phyloP scores from a whole-genome alignment of 495 filamentous ascomycete genomes.

The Penicillium fimorum region DNA sequence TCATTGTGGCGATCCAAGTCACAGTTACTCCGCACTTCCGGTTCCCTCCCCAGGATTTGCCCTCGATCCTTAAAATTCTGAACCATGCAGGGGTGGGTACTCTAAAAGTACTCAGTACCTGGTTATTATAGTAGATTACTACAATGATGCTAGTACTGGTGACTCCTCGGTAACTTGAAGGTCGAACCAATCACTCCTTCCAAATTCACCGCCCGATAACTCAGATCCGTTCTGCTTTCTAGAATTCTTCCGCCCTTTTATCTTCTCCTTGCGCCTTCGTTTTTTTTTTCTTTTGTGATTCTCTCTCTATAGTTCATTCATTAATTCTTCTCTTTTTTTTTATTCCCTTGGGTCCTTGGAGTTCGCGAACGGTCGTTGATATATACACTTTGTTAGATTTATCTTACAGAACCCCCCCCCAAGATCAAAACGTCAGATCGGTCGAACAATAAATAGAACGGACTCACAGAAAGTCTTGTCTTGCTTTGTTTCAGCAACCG shows the following conservation, averaged over 20 bases:
- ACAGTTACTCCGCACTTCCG: slow-evolving; percentile 22
- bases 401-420: slow-evolving; percentile 6
- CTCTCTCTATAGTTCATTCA: slow-evolving; percentile 16
- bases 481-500: neutral
- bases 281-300: slow-evolving; percentile 14
- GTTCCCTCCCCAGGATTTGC: slow-evolving; percentile 25
- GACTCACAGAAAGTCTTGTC: neutral
- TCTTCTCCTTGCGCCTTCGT: slow-evolving; percentile 24
- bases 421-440: neutral
- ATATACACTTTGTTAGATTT: slow-evolving; percentile 1
- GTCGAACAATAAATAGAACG: neutral
- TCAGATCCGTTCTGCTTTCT: slow-evolving; percentile 18
- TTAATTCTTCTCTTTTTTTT: slow-evolving; percentile 12
- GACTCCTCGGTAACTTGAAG: neutral
- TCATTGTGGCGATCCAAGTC: slow-evolving; percentile 11
- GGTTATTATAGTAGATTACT: neutral
- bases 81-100: slow-evolving; percentile 9
- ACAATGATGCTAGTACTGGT: neutral
- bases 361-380: slow-evolving; percentile 10
- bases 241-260: slow-evolving; percentile 26
- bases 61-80: slow-evolving; percentile 18
- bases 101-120: slow-evolving; percentile 9
- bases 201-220: slow-evolving; percentile 30
- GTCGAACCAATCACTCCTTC: slow-evolving; percentile 18
- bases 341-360: slow-evolving; percentile 12